Evolutionary conservation across 352 stramenopile species (phyloP).

Genomic region (Globisporangium polare): DNA sequence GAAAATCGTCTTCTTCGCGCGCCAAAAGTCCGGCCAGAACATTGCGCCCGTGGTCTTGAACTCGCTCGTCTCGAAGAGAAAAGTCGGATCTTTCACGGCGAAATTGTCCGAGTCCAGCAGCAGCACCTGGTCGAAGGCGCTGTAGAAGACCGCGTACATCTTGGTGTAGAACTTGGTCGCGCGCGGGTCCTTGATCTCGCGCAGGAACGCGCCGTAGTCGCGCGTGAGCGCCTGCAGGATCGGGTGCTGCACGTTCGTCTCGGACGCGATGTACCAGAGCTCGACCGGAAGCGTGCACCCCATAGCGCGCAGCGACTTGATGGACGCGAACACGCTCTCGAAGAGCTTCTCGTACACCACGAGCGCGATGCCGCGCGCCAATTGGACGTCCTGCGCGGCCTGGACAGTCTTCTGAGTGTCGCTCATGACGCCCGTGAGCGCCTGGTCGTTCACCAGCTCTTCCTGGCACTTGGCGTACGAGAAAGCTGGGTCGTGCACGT

Average conservation of each 20-base stretch:
- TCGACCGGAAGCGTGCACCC: conserved; percentile 58
- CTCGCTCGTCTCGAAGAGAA: conserved; percentile 49
- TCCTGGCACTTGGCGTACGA: conserved; percentile 27
- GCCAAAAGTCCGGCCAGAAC: conserved; percentile 85
- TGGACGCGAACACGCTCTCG: conserved; percentile 42
- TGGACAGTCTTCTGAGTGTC: conserved; percentile 9
- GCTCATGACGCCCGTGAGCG: conserved; percentile 6
- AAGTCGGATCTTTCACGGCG: conserved; percentile 54
- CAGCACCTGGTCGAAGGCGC: conserved; percentile 68
- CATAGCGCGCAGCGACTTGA: conserved; percentile 34
- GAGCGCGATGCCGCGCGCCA: conserved; percentile 41
- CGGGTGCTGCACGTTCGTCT: conserved; percentile 41
- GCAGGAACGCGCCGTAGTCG: conserved; percentile 44
- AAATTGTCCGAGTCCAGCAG: conserved; percentile 81
- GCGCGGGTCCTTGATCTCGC: conserved; percentile 53
- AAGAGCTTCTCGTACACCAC: conserved; percentile 54
- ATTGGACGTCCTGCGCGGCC: conserved; percentile 22
- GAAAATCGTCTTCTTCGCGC: conserved; percentile 64
- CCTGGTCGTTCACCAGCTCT: conserved; percentile 28
- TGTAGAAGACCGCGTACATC: conserved; percentile 71
- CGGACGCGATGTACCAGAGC: conserved; percentile 56
- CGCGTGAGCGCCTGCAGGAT: conserved; percentile 35
- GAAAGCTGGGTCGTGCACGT: conserved; percentile 40
- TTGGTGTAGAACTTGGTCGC: conserved; percentile 69
- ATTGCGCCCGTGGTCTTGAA: conserved; percentile 48